phyloP scores from a whole-genome alignment of 768 basidiomycete genomes.

The Termitomyces sp. region DNA sequence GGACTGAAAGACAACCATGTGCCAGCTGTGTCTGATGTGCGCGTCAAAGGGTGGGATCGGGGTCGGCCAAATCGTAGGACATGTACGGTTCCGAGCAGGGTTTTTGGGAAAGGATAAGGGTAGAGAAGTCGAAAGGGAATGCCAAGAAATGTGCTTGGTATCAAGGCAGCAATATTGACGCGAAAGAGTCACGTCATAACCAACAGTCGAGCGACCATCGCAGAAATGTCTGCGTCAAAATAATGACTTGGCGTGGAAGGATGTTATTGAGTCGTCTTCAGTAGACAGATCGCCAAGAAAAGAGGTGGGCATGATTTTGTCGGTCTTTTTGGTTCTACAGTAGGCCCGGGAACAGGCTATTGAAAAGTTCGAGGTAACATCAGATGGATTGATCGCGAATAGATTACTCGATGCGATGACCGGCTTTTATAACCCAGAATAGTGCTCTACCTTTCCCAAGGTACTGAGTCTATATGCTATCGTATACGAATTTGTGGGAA shows the following conservation, averaged over 20 bases:
- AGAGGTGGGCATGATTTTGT: not conserved
- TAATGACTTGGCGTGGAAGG: constrained; percentile 1
- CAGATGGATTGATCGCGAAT: not conserved
- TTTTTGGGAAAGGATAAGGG: not conserved
- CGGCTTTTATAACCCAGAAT: not conserved
- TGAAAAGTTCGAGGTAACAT: not conserved
- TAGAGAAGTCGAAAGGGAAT: not conserved
- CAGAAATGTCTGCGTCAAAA: not conserved
- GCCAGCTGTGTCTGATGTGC: not conserved
- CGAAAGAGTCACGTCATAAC: not conserved
- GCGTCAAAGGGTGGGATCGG: constrained; percentile 2
- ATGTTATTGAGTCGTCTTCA: not conserved
- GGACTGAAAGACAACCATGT: not conserved
- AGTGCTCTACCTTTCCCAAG: not conserved
- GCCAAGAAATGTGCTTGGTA: constrained; percentile 11
- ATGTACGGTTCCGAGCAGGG: not conserved
- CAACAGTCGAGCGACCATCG: not conserved
- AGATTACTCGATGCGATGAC: not conserved
- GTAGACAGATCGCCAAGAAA: not conserved
- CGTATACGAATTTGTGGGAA: not conserved
- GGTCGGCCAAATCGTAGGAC: not conserved
- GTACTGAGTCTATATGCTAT: not conserved
- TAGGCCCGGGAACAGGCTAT: not conserved
- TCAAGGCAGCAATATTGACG: not conserved
- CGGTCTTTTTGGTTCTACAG: not conserved